Base-by-base conservation (phyloP, 2,329 filamentous ascomycete genomes). In the Aspergillus arachidicola region DNA sequence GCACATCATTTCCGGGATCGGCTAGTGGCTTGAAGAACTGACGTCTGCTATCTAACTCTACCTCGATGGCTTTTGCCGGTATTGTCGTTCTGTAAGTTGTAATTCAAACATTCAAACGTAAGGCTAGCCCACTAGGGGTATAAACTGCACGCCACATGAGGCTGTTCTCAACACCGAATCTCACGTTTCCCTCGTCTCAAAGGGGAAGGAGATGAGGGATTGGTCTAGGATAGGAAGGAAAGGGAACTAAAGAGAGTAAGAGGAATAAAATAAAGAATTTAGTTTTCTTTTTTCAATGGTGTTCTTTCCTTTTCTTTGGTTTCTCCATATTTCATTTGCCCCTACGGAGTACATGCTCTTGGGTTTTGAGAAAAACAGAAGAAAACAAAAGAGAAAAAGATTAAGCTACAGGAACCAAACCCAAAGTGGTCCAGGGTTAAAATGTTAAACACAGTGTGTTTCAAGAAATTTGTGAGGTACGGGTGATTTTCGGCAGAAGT, bases 401-500 rank as follows among this genome's bases (percentile, higher is more conserved):
- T 53, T 55, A 55, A 55, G 34, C 51, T 55, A 55, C 51, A 55
- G n/a, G 51, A 55, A 38, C 51, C 26, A 38, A 38, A 38, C 32
- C 51, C 21, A 55, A 55, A 38, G 51, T 55, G 32, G 32, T 41
- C 30, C 51, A 30, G 32, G 51, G 51, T 38, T 55, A 16, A 38
- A 55, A 12, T 38, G 12, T 55, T 55, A 55, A 55, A 55, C 51
- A 38, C n/a, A 26, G n/a, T 12, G 12, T 26, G 51, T 55, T 55
- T 55, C 51, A 55, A 38, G 21, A 38, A 26, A 32, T 51, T 51
- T 55, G 51, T 23, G 12, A 38, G 32, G 32, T 19, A 55, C 51
- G 51, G 51, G 21, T 38, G 51, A 55, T 55, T 55, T 55, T 55
- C 51, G 51, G 51, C 51, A 55, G 51, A 55, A 55, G 36, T 55